A percentile compares a stretch with the other conserved stretches of the same genome.
phyloP scores from a whole-genome alignment of 108 stramenopile species.

The Chaetoceros tenuissimus region DNA sequence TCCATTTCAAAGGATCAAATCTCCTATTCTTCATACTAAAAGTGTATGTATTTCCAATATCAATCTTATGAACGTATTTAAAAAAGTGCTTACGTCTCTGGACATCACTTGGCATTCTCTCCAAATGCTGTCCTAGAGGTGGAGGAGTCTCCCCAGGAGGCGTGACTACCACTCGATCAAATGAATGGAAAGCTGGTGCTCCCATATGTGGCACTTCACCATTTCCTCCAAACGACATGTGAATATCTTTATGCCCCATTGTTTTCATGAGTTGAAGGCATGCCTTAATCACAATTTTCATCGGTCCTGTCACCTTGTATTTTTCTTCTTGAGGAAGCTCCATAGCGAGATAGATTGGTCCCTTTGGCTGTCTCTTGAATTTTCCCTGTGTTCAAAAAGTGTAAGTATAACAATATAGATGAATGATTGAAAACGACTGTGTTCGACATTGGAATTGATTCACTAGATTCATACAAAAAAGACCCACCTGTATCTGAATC shows the following conservation, averaged over 20 bases:
- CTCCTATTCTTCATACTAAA: background rate
- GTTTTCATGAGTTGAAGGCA: background rate
- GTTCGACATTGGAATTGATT: too few species aligned
- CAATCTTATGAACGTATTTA: background rate
- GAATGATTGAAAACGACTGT: too few species aligned
- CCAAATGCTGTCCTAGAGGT: background rate
- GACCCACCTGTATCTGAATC: too few species aligned
- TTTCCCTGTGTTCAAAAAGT: too few species aligned
- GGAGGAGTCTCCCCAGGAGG: background rate
- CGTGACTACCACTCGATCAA: background rate
- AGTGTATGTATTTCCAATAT: background rate
- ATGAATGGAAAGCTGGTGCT: background rate
- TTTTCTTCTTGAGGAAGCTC: background rate
- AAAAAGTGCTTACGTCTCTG: background rate
- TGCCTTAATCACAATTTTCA: background rate
- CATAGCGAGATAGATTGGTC: too few species aligned
- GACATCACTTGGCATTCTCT: background rate
- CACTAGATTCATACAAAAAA: too few species aligned
- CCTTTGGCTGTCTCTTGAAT: too few species aligned
- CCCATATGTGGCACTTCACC: background rate
- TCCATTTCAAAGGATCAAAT: background rate
- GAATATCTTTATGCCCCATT: background rate
- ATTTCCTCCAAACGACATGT: background rate
- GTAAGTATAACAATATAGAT: too few species aligned
- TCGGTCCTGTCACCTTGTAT: background rate